These are phyloP conservation scores for Fusarium nelsonii DNA, from an alignment of 2,329 filamentous ascomycete species.

Conservation along the genomic window DNA sequence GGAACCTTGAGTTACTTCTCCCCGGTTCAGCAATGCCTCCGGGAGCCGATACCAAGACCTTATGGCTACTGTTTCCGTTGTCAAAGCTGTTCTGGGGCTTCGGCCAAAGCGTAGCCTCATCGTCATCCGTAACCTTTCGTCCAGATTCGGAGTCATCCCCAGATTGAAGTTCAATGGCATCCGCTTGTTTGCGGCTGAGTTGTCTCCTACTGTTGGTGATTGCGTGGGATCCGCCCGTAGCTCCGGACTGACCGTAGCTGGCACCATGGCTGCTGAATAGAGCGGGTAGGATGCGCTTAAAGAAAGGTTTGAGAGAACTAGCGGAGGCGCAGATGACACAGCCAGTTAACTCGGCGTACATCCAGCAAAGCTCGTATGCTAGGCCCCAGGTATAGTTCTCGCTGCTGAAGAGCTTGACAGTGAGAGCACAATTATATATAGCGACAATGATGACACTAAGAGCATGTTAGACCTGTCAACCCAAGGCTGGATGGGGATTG, in stretches of 20 bases:
- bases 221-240: slow-evolving; percentile 17
- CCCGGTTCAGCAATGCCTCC: background rate
- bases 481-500: rapidly evolving
- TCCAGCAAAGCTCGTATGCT: slow-evolving; percentile 43
- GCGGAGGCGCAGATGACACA: slow-evolving; percentile 45
- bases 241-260: slow-evolving; percentile 20
- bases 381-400: slow-evolving; percentile 43
- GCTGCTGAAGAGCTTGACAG: slow-evolving; percentile 36
- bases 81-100: slow-evolving; percentile 14
- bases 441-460: slow-evolving; percentile 39
- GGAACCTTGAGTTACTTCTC: background rate
- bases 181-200: slow-evolving; percentile 35
- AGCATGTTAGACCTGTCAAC: background rate
- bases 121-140: slow-evolving; percentile 31
- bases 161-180: slow-evolving; percentile 43
- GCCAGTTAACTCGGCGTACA: slow-evolving; percentile 44
- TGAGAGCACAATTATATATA: slow-evolving; percentile 42
- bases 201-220: slow-evolving; percentile 31
- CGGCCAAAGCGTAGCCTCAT: slow-evolving; percentile 38
- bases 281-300: slow-evolving; percentile 30
- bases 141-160: slow-evolving; percentile 38
- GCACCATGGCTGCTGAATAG: slow-evolving; percentile 24
- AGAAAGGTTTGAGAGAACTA: slow-evolving; percentile 41
- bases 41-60: slow-evolving; percentile 23
- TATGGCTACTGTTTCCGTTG: slow-evolving; percentile 2